Percentiles rank a stretch among this genome's conserved stretches.
phyloP scores from a whole-genome alignment of 2,329 filamentous ascomycete genomes.

The Paraphaeosphaeria sporulosa region DNA sequence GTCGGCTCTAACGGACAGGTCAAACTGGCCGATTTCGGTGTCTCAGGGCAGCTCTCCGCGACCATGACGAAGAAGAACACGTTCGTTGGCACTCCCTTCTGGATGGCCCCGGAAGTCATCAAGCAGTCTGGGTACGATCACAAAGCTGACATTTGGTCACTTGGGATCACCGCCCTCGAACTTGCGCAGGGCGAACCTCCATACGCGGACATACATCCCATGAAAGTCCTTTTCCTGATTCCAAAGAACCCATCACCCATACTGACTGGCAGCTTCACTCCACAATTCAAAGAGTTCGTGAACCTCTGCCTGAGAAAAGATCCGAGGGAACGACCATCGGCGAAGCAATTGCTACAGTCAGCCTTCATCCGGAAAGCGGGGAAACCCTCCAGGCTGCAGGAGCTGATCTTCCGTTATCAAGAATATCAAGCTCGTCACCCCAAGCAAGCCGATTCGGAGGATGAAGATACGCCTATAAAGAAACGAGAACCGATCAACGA shows the following conservation, averaged over 20 bases:
- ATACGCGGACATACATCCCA: conserved; percentile 95
- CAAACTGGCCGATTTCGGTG: conserved; percentile 95
- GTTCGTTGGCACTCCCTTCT: conserved; percentile 97
- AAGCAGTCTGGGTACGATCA: conserved; percentile 98
- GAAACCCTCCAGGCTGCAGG: conserved; percentile 94
- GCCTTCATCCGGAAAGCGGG: conserved; percentile 91
- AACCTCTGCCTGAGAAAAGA: conserved; percentile 82
- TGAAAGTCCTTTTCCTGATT: conserved; percentile 97
- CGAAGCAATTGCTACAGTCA: conserved; percentile 86
- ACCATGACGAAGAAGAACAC: conserved; percentile 99
- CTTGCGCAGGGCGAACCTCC: conserved; percentile 91
- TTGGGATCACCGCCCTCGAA: conserved; percentile 93
- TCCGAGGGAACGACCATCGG: conserved; percentile 85
- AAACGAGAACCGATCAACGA: conserved; percentile 67
- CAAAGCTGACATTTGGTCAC: conserved; percentile 97
- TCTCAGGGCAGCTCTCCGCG: conserved; percentile 92
- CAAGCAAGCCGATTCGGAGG: conserved; percentile 60
- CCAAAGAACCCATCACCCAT: conserved; percentile 90
- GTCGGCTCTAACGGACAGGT: conserved; percentile 91
- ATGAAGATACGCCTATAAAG: conserved; percentile 46
- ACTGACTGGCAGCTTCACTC: conserved; percentile 62
- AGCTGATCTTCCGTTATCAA: conserved; percentile 89
- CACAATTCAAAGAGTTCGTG: conserved; percentile 60
- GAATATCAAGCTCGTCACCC: conserved; percentile 87
- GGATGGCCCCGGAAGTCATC: conserved; percentile 99